A percentile compares a stretch with the other conserved stretches of the same genome.
Conservation (phyloP, 2,329 filamentous ascomycete species). For the Arachnomyces sp. region DNA sequence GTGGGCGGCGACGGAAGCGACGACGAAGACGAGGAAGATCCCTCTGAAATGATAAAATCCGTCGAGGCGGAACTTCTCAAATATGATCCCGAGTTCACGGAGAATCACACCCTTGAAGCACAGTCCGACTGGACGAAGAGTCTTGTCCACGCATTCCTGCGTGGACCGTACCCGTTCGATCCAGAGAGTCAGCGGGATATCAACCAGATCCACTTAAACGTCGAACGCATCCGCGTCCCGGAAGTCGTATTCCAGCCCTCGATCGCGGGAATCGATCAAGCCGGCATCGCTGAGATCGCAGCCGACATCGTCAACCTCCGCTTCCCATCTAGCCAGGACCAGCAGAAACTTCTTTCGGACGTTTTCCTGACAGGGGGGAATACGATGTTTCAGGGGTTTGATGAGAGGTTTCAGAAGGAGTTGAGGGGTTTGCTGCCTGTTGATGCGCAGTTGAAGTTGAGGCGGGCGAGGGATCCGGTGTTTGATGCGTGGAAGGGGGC, state of each 20-base stretch:
- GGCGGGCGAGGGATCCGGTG: conserved; percentile 65
- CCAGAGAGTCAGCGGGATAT: conserved; percentile 68
- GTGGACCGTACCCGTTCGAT: conserved; percentile 81
- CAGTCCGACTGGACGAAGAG: conserved; percentile 94
- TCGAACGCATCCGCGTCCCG: conserved; percentile 88
- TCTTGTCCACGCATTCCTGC: conserved; percentile 79
- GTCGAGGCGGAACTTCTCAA: conserved; percentile 79
- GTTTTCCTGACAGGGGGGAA: conserved; percentile 94
- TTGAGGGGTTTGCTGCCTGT: conserved; percentile 64
- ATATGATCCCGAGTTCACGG: conserved; percentile 81
- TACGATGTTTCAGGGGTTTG: conserved; percentile 76
- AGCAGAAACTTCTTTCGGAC: conserved; percentile 67
- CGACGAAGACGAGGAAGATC: conserved; percentile 87
- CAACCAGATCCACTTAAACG: conserved; percentile 88
- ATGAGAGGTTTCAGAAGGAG: conserved; percentile 67
- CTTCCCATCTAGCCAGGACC: conserved; percentile 45
- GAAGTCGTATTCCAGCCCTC: conserved; percentile 89
- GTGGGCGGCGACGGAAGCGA: conserved; percentile 73
- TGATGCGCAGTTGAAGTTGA: conserved; percentile 57
- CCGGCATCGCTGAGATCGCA: conserved; percentile 84
- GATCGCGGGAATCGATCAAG: conserved; percentile 87
- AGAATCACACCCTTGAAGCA: conserved; percentile 84
- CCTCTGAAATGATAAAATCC: conserved; percentile 60
- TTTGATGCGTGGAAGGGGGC: conserved; percentile 92
- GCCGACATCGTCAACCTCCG: conserved; percentile 83